Evolutionary conservation across 2,329 filamentous ascomycete genomes (phyloP), one percentile per base, ranked within the genome.

Genomic region (Aspergillus tubingensis): DNA sequence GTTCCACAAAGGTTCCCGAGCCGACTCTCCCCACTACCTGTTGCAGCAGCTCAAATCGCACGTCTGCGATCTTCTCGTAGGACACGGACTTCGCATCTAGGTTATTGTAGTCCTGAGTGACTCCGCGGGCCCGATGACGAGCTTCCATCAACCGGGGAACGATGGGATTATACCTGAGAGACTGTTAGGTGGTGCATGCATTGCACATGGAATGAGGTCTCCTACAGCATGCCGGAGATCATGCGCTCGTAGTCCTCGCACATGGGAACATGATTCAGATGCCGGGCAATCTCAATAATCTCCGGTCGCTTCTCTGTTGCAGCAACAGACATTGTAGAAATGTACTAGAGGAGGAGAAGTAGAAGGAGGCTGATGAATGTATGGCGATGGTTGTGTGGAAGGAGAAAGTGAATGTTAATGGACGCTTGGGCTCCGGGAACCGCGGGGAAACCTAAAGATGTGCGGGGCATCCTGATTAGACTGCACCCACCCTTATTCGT

Each of bases 181-280:
- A 36, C 11, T 2, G 32, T 36, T 36, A 36, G 32, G 11, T 15
- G 5, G 4, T 36, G 32, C 32, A 36, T 13, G 32, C 5, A 36
- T 36, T 13, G 32, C 32, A 11, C 32, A 36, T 5, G 8, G 32
- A 13, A 13, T 1, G 11, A 6, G 25, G 30, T 7, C 54, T 27
- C 65, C 17, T 61, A 75, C 73, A 75, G 65, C 73, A 75, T 75
- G 8, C 73, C 73, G 1, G 73, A 75, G 48, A 75, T 68, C 73
- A 75, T 75, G 10, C 62, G 63, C 59, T 75, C 73, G 57, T 74
- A 75, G 23, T 75, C 69, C n/a, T 75, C 73, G 57, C 72, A 72
- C 63, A 68, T 60, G 5, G 72, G 72, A 0, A 70, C 64, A 32
- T 68, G 58, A 27, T 64, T 50, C 3, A 75, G 57, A 13, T 55